Evolutionary conservation across 2,329 filamentous ascomycete species (phyloP), one percentile per base, ranked within the genome.

Genomic region (Colletotrichum orchidophilum): DNA sequence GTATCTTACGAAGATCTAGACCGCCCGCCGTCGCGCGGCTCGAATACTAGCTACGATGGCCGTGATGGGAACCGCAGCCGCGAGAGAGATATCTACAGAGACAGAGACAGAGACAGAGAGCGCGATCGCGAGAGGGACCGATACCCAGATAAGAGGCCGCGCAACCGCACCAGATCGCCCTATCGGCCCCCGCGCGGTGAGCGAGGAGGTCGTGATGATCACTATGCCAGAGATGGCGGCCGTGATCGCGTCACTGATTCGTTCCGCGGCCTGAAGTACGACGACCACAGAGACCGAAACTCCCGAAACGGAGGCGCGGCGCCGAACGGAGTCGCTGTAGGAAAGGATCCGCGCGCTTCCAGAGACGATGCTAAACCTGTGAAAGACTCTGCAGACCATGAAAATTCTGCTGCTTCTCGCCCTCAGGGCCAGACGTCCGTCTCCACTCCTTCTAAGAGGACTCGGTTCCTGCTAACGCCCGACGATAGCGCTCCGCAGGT

Each of bases 351-450:
- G 87, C 87, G 83, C 83, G 80, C 83, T 84, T 82, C 84, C 81
- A 91, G 84, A 87, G 80, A 87, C 84, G 85, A 92, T 86, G 86
- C 90, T 93, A 92, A 94, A 91, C 85, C 83, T 88, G 84, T 84
- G 82, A 85, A 89, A 88, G 88, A 87, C 83, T 85, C 85, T 85
- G 85, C 87, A 80, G 82, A 71, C 49, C 54, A 54, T 24, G 39
- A 31, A 26, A 64, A 57, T 26, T 29, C 61, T 9, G 42, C 77
- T 73, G 74, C 75, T 75, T 79, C 80, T 75, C 75, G 73, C 66
- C 70, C 78, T 70, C 74, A 78, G 75, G 80, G 81, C 77, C 81
- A 80, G 82, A 85, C 50, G 68, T 71, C 66, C 58, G 64, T 57
- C 42, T 50, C 26, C 46, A 15, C 21, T 21, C 4, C 29, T 12